Percentiles rank a stretch among this genome's conserved stretches.
Conservation (phyloP, 2,329 filamentous ascomycete genomes). For the Aspergillus niger region DNA sequence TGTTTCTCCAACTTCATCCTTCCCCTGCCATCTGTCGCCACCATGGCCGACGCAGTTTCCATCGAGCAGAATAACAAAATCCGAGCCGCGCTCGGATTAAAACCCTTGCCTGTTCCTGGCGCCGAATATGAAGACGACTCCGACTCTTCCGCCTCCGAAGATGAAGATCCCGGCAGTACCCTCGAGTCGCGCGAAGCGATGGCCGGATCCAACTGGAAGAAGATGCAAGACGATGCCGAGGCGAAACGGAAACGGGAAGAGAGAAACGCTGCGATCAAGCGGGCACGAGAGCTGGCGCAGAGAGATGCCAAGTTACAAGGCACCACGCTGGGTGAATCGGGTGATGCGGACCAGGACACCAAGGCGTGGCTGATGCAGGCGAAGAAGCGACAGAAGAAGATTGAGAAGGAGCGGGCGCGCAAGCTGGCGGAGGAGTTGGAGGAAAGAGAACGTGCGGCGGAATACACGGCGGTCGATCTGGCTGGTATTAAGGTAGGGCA, state of each 20-base stretch:
- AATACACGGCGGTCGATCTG: conserved; percentile 84
- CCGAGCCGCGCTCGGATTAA: conserved; percentile 83
- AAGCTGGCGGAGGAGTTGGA: conserved; percentile 74
- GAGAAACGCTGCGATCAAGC: conserved; percentile 79
- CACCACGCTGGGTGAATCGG: conserved; percentile 76
- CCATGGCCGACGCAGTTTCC: conserved; percentile 61
- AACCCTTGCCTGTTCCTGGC: conserved; percentile 82
- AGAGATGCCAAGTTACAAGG: conserved; percentile 76
- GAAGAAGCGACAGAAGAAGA: conserved; percentile 93
- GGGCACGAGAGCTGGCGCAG: conserved; percentile 80
- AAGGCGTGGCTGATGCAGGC: conserved; percentile 83
- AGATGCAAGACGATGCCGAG: conserved; percentile 66
- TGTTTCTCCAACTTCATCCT: background rate
- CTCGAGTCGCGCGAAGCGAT: conserved; percentile 65
- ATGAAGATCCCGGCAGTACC: conserved; percentile 76
- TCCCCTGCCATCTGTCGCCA: conserved; percentile 19
- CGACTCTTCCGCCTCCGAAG: conserved; percentile 44
- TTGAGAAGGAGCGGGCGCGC: conserved; percentile 71
- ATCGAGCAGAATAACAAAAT: conserved; percentile 95
- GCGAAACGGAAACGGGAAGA: conserved; percentile 78
- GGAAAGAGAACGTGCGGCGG: conserved; percentile 70
- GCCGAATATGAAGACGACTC: conserved; percentile 51
- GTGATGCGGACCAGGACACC: conserved; percentile 69
- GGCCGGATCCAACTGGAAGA: conserved; percentile 53
- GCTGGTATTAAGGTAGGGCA: conserved; percentile 91